Percentiles rank a stretch among this genome's conserved stretches.
Evolutionary conservation across 129 eudicot genomes (phyloP).

Genomic region (Helianthus tuberosus): DNA sequence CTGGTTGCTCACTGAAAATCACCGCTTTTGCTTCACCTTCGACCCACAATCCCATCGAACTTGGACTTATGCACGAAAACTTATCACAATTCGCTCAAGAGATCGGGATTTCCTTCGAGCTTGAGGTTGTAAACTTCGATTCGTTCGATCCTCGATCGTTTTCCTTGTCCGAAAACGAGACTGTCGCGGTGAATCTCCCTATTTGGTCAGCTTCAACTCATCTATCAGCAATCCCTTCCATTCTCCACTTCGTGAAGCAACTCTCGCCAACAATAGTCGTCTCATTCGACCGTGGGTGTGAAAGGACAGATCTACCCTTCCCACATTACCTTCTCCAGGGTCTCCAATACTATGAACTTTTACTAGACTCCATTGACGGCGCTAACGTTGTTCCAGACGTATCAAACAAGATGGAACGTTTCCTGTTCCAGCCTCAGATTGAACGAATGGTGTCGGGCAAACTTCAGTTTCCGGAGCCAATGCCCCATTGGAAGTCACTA

Average conservation of each 20-base stretch:
- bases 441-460: constrained; percentile 55
- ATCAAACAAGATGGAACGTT: constrained; percentile 55
- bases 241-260: constrained; percentile 56
- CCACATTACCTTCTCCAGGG: constrained; percentile 54
- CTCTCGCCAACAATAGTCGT: constrained; percentile 55
- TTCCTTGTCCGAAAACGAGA: constrained; percentile 36
- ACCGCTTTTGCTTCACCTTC: constrained; percentile 78
- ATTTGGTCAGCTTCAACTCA: constrained; percentile 48
- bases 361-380: constrained; percentile 53
- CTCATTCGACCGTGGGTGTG: constrained; percentile 58
- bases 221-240: constrained; percentile 42
- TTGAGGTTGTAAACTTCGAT: constrained; percentile 62
- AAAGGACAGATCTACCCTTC: constrained; percentile 56
- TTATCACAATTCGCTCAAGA: constrained; percentile 60
- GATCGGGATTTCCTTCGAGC: constrained; percentile 50
- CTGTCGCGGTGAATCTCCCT: constrained; percentile 65
- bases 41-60: constrained; percentile 62
- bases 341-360: constrained; percentile 58
- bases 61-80: constrained; percentile 61
- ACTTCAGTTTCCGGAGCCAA: constrained; percentile 43
- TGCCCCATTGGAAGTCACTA: constrained; percentile 56
- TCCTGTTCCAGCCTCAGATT: constrained; percentile 58
- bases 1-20: constrained; percentile 49
- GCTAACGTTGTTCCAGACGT: constrained; percentile 44
- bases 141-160: constrained; percentile 58